Evolutionary conservation across 345 rosid species (phyloP), one percentile per base, ranked within the genome.

Genomic region (Lepidium africanum): DNA sequence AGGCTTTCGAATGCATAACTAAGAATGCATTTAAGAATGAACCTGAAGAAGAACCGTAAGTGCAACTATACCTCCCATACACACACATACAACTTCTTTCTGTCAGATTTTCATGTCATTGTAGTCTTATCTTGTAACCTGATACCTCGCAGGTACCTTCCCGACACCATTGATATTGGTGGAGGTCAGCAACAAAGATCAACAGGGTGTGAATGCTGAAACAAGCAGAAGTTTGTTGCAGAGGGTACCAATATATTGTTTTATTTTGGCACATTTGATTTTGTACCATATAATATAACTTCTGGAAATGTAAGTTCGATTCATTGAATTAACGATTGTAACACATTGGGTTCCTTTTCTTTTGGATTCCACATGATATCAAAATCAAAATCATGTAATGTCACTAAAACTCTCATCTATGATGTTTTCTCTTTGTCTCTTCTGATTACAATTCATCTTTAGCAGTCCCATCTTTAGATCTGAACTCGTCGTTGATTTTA

Each of bases 31-130:
- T 92, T 14, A 89, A 89, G 79, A 92, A 86, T 73, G 96, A 87
- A 73, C 94, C 94, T 19, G 89, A 89, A 78, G 96, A 92, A 79
- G 97, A 89, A 53, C 68, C 80, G 96, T 89, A 79, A 80, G 96
- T 71, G 17, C 62, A 33, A 43, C 39, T 43, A 46, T 10, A 14
- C 4, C 27, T 7, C 21, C 4, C 21, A 6, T n/a, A 30, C 14
- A 10, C 5, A 55, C 4, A 17, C 2, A 39, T 39, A 6, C 10
- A 7, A 65, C 19, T 21, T 52, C 12, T 53, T 27, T 53, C 39
- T 23, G 19, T 30, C 7, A 25, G 1, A 55, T 51, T 27, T 19
- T 1, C 16, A 1, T 9, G 4, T 39, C 4, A 3, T 15, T 4
- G 23, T 55, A 38, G n/a, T 63, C 45, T 64, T 39, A 35, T 47